phyloP scores from a whole-genome alignment of 176 grass and related monocot genomes.

The Ensete glaucum region DNA sequence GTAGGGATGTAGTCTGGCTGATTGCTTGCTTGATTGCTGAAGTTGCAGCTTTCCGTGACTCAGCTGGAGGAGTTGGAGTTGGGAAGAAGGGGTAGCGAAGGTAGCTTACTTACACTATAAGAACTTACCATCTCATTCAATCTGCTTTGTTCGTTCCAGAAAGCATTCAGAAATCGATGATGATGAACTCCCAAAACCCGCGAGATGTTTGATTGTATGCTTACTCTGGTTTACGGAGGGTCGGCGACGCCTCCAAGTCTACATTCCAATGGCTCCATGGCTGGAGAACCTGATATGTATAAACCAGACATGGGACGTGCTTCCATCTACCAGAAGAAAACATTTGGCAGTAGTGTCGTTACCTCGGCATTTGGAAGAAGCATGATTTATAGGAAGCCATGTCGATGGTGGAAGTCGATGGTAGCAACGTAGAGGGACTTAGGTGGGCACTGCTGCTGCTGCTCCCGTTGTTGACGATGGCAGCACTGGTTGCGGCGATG shows the following conservation, averaged over 20 bases:
- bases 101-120: background rate
- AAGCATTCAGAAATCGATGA: too few species aligned
- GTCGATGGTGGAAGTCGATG: slow-evolving; percentile 38
- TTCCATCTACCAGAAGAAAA: background rate
- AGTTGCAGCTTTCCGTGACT: too few species aligned
- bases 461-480: slow-evolving; percentile 18
- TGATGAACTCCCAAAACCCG: too few species aligned
- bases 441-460: slow-evolving; percentile 18
- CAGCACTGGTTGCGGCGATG: slow-evolving; percentile 2
- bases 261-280: slow-evolving; percentile 7
- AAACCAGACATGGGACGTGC: background rate
- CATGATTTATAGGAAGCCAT: slow-evolving; percentile 54
- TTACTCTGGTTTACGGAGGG: background rate
- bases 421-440: slow-evolving; percentile 40
- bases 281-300: background rate
- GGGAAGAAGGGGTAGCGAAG: too few species aligned
- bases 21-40: background rate
- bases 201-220: background rate
- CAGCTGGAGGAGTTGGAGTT: too few species aligned
- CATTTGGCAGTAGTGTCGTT: background rate
- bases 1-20: background rate
- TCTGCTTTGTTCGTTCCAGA: too few species aligned
- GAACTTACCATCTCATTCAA: too few species aligned
- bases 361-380: slow-evolving; percentile 85
- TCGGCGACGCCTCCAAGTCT: background rate